phyloP scores from a whole-genome alignment of 805 yeast genomes.

The Pichia cephalocereana region DNA sequence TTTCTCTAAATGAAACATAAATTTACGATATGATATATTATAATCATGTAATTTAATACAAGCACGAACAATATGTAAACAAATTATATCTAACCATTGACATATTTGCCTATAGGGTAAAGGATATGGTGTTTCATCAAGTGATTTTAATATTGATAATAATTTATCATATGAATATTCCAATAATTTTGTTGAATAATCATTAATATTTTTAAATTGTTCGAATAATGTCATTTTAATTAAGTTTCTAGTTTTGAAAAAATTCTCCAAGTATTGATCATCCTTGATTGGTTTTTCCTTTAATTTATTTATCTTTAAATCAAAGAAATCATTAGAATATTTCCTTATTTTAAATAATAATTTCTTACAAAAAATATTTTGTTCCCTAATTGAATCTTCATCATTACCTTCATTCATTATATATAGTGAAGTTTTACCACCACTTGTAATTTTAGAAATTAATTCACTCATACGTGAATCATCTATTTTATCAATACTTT shows the following conservation, averaged over 20 bases:
- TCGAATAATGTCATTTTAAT: conserved; percentile 42
- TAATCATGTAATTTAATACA: conserved; percentile 52
- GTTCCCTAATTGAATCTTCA: conserved; percentile 6
- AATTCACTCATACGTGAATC: background rate
- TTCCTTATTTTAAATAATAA: conserved; percentile 31
- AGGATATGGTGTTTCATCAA: conserved; percentile 14
- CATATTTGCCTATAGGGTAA: conserved; percentile 37
- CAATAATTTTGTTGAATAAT: conserved; percentile 39
- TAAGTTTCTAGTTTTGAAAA: conserved; percentile 43
- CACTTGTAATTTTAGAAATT: background rate
- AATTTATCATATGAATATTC: conserved; percentile 48
- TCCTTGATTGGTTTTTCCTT: conserved; percentile 29
- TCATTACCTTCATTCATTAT: conserved; percentile 2
- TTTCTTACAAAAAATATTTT: conserved; percentile 26
- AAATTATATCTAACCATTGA: conserved; percentile 46
- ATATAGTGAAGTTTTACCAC: too few species aligned
- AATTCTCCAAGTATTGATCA: conserved; percentile 15
- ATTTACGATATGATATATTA: conserved; percentile 51
- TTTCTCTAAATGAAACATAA: conserved; percentile 51
- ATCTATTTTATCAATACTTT: background rate
- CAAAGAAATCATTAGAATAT: conserved; percentile 36
- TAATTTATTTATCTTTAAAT: conserved; percentile 30
- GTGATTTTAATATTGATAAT: conserved; percentile 28
- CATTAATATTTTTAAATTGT: conserved; percentile 38
- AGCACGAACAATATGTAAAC: conserved; percentile 54